Evolutionary conservation across 768 basidiomycete species (phyloP), one percentile per base, ranked within the genome.

Genomic region (Calvatia gigantea): DNA sequence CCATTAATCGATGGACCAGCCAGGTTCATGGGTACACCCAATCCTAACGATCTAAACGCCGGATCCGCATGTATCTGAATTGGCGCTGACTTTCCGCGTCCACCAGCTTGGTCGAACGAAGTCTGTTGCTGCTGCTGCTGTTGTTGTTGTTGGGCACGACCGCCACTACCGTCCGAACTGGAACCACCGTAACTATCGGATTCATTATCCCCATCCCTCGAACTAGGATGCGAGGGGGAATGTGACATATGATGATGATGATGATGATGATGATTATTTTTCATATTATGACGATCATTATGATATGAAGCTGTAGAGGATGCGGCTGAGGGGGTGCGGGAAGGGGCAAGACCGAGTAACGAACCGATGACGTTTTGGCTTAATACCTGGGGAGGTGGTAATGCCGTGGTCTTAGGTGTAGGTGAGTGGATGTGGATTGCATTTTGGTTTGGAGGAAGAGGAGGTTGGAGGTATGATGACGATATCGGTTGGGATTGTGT

Each of bases 301-400:
- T 15, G 19, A 33, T 39, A 38, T 8, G 45, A 61, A 64, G 57
- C 65, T 69, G 33, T 63, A 62, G 15, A 63, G 32, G 48, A 75
- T n/a, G 74, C 71, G 17, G 65, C 76, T 38, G 72, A 78, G 7
- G 75, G 60, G 2, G 75, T 65, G 3, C 76, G 75, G 14, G 75
- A 72, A 3, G 74, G 75, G 4, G 73, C 71, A 11, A 86, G 70
- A 3, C 87, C 86, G 2, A 89, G 73, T 7, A 91, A 75, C 2
- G 79, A 74, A 2, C 81, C 81, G 33, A 89, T 82, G 35, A 89
- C 87, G 52, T 87, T 82, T 64, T 86, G 83, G 49, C 82, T 84
- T 42, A 91, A 78, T 17, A 89, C 77, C 64, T 89, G 86, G 0
- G 87, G 86, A 5, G 75, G 71, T 9, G 78, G 62, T 2, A 73